phyloP scores from a whole-genome alignment of 1,284 basidiomycete species.

The Fistulinella staudtii region DNA sequence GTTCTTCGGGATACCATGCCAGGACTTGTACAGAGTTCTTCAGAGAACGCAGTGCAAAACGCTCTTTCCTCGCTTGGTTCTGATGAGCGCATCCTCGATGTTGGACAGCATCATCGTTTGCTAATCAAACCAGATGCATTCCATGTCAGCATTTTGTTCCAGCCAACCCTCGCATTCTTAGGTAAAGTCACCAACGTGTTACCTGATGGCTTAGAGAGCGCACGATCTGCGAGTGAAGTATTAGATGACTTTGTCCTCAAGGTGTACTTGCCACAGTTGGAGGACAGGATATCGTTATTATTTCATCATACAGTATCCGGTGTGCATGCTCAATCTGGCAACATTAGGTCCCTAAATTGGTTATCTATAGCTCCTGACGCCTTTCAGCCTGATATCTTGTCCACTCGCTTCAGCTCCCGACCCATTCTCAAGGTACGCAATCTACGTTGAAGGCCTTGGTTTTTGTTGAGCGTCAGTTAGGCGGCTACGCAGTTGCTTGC shows the following conservation, averaged over 20 bases:
- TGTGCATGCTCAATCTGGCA: constrained; percentile 32
- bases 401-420: constrained; percentile 56
- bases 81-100: constrained; percentile 69
- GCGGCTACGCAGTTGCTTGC: constrained; percentile 84
- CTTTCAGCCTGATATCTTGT: constrained; percentile 74
- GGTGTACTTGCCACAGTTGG: constrained; percentile 91
- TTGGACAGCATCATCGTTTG: constrained; percentile 77
- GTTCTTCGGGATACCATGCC: constrained; percentile 91
- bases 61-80: constrained; percentile 56
- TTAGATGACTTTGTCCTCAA: constrained; percentile 94
- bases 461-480: constrained; percentile 36
- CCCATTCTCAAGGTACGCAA: constrained; percentile 74
- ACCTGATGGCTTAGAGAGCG: constrained; percentile 70
- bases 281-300: constrained; percentile 87
- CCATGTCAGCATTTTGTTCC: constrained; percentile 91
- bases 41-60: constrained; percentile 60
- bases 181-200: constrained; percentile 68
- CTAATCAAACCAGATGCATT: constrained; percentile 92
- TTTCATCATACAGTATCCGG: constrained; percentile 86
- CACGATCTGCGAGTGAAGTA: constrained; percentile 68
- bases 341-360: constrained; percentile 6
- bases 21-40: constrained; percentile 76
- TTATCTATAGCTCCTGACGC: constrained; percentile 66
- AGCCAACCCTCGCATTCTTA: constrained; percentile 87
- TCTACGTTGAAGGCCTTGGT: neutral